Base-by-base conservation (phyloP, 106 monocot genomes). In the Hemerocallis citrina region DNA sequence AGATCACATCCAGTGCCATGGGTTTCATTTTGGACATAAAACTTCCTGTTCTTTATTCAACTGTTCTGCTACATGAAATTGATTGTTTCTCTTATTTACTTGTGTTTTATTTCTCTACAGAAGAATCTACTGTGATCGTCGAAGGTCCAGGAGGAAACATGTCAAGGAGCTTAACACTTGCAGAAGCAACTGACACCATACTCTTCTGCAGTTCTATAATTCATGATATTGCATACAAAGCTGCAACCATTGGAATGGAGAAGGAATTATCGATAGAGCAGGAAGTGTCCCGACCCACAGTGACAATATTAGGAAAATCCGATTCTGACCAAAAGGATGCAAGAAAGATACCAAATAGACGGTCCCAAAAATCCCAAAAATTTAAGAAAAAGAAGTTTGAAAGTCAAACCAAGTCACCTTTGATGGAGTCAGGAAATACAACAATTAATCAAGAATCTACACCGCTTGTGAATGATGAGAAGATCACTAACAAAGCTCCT, bases 191-290 rank as follows among this genome's bases (percentile, higher is more conserved):
- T 0, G 84, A 98, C 55, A 85, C 87, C 1, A 75, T 91, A 68
- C 79, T 98, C 17, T 81, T 98, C 73, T 91, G 91, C 62, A 91
- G 87, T 64, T 91, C 87, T 3, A 91, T 98, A 24, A 59, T 91
- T 65, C 91, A 91, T 61, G 96, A 98, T 70, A 38, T 98, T 14
- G 87, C 91, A 17, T 81, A 79, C 61, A 84, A 77, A 35, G 91
- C 87, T 44, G 84, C 86, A 45, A 52, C 74, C 0, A 81, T 90
- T 63, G 90, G 66, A 13, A 78, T 77, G 64, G 87, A 96, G 17
- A 81, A 85, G 57, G 84, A 91, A 39, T 30, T 36, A 20, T 1
- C 50, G 2, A 1, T 47, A n/a, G 52, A 20, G 0, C 37, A 15
- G 5, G 68, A 87, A 44, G 25, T 57, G 60, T 11, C 61, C 59